Percentiles rank a stretch among this genome's conserved stretches.
Conservation (phyloP, 495 filamentous ascomycete genomes). For the Penicillium cinerascens region DNA sequence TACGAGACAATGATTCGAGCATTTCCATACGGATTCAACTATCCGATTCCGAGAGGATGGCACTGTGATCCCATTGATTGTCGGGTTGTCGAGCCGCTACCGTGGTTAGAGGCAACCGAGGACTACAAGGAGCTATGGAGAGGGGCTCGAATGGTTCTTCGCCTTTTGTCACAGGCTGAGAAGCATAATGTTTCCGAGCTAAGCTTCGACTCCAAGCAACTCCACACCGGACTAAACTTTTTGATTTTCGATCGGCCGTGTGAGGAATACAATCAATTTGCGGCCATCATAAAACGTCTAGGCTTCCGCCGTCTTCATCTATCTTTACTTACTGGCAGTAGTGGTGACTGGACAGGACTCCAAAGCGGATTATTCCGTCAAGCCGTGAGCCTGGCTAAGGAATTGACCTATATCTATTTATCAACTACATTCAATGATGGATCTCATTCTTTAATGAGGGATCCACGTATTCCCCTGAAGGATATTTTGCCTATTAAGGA, state of each 20-base stretch:
- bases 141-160: conserved; percentile 18
- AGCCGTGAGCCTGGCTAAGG: conserved; percentile 12
- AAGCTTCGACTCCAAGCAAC: conserved; percentile 13
- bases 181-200: conserved; percentile 17
- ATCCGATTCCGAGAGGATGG: conserved; percentile 30
- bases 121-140: conserved; percentile 18
- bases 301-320: conserved; percentile 13
- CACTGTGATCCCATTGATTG: conserved; percentile 5
- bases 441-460: conserved; percentile 1
- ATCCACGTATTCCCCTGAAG: conserved; percentile 9
- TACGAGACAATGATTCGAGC: conserved; percentile 33
- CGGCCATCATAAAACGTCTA: conserved; percentile 8
- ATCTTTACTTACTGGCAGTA: conserved; percentile 9
- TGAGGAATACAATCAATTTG: conserved; percentile 10
- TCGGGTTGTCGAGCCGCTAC: background rate
- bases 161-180: conserved; percentile 9
- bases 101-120: conserved; percentile 8
- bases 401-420: conserved; percentile 15
- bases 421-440: conserved; percentile 7
- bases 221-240: conserved; percentile 15
- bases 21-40: conserved; percentile 30
- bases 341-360: conserved; percentile 13
- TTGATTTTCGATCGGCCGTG: conserved; percentile 9
- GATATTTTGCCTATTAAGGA: conserved; percentile 11
- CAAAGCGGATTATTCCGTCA: conserved; percentile 11